Base-by-base conservation (phyloP, 768 basidiomycete species). In the Dacryopinax primogenitus region DNA sequence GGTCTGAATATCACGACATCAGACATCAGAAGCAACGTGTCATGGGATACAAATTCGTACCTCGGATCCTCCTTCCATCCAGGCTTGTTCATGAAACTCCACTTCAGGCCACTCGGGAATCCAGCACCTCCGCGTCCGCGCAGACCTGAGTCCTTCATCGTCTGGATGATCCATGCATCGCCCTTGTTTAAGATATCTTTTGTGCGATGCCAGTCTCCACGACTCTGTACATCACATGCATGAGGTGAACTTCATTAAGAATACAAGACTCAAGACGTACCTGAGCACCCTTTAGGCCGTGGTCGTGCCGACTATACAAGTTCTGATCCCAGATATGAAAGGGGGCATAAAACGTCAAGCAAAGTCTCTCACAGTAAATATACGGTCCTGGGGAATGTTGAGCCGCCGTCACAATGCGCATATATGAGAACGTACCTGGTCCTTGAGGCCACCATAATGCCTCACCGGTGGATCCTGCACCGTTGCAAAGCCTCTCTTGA, bases 11-110 rank as follows among this genome's bases (percentile, higher is more conserved):
- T n/a, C n/a, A n/a, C n/a, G 13, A 36, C 16, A 64, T 12, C 2
- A 35, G 62, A n/a, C 39, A 65, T 36, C 34, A 62, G 63, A 0
- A 62, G 12, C 13, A n/a, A 1, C 63, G 35, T 28, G 44, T 21
- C 41, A 33, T 28, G n/a, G 34, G n/a, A 44, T 23, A 30, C 32
- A 35, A 16, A 33, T 12, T 28, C 77, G 66, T 67, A 90, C 87
- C 91, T 80, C 69, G 84, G 85, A 72, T 97, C 95, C 73, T 90
- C 87, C 79, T 98, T 85, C 95, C 95, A 97, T 30, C 86, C 86
- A n/a, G 93, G 94, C 77, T 98, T 99, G 82, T 99, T 98, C 95
- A 98, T 95, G 75, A 92, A 93, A 72, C 87, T 89, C 94, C 94
- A 97, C 74, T 98, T 97, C 70, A 98, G 80, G 26, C 95, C 95